Evolutionary conservation across 441 rosid genomes (phyloP).

Genomic region (Mallotus japonicus): DNA sequence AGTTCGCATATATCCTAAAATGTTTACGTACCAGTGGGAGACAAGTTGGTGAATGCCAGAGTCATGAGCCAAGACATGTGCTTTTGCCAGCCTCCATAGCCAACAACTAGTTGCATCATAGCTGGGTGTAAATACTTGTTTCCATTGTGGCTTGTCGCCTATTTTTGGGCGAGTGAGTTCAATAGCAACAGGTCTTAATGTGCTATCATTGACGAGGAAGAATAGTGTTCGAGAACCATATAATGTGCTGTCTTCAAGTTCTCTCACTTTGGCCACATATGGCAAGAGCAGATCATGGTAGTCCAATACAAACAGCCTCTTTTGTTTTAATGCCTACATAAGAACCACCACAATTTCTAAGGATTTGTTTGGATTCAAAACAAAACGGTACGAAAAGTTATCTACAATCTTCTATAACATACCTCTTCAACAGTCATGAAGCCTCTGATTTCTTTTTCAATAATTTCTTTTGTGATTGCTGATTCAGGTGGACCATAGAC

Average conservation of each 20-base stretch:
- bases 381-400: neutral
- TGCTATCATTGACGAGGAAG: slow-evolving; percentile 45
- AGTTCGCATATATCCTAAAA: too few relatives aligned
- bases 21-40: slow-evolving; percentile 46
- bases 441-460: slow-evolving; percentile 49
- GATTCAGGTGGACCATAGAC: slow-evolving; percentile 57
- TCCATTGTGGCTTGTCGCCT: slow-evolving; percentile 58
- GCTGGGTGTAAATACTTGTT: slow-evolving; percentile 40
- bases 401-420: neutral
- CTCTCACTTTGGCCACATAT: slow-evolving; percentile 59
- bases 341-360: neutral
- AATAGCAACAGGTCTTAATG: slow-evolving; percentile 53
- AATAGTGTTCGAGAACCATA: slow-evolving; percentile 68
- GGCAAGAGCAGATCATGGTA: slow-evolving; percentile 69
- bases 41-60: slow-evolving; percentile 68
- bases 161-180: slow-evolving; percentile 66
- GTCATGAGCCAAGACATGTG: slow-evolving; percentile 65
- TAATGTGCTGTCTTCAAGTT: slow-evolving; percentile 42
- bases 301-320: slow-evolving; percentile 56
- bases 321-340: slow-evolving; percentile 51
- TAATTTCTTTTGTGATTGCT: slow-evolving; percentile 47
- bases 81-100: slow-evolving; percentile 74
- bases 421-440: slow-evolving; percentile 51
- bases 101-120: slow-evolving; percentile 47
- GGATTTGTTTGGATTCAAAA: neutral